Evolutionary conservation across 2,329 filamentous ascomycete species (phyloP).

Genomic region (Cytospora schulzeri): DNA sequence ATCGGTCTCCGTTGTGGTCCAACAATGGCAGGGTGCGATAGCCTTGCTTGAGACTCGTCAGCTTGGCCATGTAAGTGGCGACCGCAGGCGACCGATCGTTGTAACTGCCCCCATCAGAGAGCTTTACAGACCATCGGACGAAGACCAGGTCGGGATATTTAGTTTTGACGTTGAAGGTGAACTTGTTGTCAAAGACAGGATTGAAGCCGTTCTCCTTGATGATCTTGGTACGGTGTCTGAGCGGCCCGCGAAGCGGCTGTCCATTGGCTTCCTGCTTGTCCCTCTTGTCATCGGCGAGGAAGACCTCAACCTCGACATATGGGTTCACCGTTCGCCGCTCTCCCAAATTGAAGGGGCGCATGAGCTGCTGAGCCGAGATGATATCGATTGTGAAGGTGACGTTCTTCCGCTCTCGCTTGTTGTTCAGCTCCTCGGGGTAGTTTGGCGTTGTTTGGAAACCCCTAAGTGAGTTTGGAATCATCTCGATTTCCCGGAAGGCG

Average conservation of each 20-base stretch:
- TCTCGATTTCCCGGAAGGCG: constrained; percentile 74
- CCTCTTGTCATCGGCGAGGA: constrained; percentile 89
- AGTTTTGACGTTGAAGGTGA: constrained; percentile 83
- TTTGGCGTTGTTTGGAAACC: constrained; percentile 46
- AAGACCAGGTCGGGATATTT: constrained; percentile 94
- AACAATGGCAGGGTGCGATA: constrained; percentile 90
- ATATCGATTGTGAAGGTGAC: constrained; percentile 85
- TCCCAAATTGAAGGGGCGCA: constrained; percentile 66
- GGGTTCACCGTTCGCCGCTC: constrained; percentile 74
- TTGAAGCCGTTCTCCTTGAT: constrained; percentile 91
- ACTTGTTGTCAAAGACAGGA: constrained; percentile 79
- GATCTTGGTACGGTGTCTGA: constrained; percentile 78
- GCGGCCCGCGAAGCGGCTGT: constrained; percentile 56
- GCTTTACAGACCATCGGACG: constrained; percentile 88
- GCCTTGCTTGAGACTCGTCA: constrained; percentile 84
- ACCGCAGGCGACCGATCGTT: constrained; percentile 67
- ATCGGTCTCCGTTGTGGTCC: constrained; percentile 87
- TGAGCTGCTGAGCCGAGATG: constrained; percentile 92
- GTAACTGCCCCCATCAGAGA: constrained; percentile 74
- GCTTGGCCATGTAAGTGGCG: constrained; percentile 90
- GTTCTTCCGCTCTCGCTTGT: constrained; percentile 76
- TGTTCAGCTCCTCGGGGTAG: constrained; percentile 53
- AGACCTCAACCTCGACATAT: constrained; percentile 93
- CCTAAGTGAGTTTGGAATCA: constrained; percentile 34
- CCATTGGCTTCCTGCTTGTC: constrained; percentile 72